Evolutionary conservation across 2,329 filamentous ascomycete species (phyloP), one percentile per base, ranked within the genome.

Genomic region (Monosporascus sp.): DNA sequence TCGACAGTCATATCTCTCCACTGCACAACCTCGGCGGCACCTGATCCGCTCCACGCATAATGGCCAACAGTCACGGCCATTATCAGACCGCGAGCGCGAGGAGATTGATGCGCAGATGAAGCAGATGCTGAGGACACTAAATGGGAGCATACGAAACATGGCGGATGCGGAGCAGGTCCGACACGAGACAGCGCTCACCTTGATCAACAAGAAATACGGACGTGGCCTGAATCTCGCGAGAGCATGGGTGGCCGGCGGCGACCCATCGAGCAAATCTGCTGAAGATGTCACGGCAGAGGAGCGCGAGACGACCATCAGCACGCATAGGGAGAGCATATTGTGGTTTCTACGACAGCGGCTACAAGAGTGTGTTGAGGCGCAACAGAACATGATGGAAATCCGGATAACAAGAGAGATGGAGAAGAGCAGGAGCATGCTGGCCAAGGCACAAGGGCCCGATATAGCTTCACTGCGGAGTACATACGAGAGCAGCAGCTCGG

Each of bases 381-480:
- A 97, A 75, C 85, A 90, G 63, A 82, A 81, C 49, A 97, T 97
- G 90, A 96, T 97, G 80, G 92, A 96, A 73, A 88, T 89, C 64
- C 76, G 94, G 62, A 76, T 97, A 60, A 84, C 85, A 65, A 78
- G 94, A 51, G 90, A 95, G 68, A 79, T 93, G 69, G 92, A 97
- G 74, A 94, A 89, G 81, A 92, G 86, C 65, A 89, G 90, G 71
- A 95, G 89, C 65, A 81, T 93, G 54, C 74, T 96, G 52, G 88
- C 90, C 58, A 92, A 90, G 68, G 78, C 81, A 3, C 75, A 77
- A 50, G 71, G 65, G 57, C 66, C 53, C 38, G 62, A 54, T 57
- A 63, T 55, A 44, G 45, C 59, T 38, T 59, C 54, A 43, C 47
- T 5, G 6, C 52, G 52, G 31, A 56, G 49, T 46, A 24, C 54